Evolutionary conservation across 306 rosid genomes (phyloP).

Genomic region (Erythrophleum fordii): DNA sequence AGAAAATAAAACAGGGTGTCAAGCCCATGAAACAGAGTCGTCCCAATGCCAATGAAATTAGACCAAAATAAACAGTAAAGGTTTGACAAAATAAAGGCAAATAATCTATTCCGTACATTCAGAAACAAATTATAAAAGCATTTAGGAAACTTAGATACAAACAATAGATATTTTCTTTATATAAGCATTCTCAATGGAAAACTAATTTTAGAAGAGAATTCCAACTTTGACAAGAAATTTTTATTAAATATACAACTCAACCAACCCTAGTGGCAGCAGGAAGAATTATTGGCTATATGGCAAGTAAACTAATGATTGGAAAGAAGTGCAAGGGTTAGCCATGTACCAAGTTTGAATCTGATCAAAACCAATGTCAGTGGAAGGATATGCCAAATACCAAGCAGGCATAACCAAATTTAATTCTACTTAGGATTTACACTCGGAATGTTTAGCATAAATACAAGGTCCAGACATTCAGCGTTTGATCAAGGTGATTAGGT

Average conservation of each 20-base stretch:
- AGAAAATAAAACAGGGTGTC: neutral
- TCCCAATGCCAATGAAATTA: neutral
- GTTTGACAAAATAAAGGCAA: neutral
- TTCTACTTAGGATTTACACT: neutral
- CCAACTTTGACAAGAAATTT: neutral
- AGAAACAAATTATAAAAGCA: neutral
- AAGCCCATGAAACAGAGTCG: neutral
- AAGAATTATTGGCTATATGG: constrained; percentile 6
- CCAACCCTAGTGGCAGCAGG: neutral
- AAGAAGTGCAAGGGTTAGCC: neutral
- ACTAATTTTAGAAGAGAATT: neutral
- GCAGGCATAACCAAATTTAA: neutral
- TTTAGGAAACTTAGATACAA: neutral
- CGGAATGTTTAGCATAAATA: neutral
- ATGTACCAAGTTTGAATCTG: neutral
- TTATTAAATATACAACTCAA: neutral
- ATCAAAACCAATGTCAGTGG: neutral
- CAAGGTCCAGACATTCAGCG: neutral
- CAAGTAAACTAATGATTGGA: neutral
- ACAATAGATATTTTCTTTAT: neutral
- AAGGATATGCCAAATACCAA: neutral
- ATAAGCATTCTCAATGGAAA: neutral
- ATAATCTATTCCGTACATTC: neutral
- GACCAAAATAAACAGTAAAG: constrained; percentile 24
- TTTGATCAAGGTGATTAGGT: neutral